Evolutionary conservation across 495 filamentous ascomycete species (phyloP).

Genomic region (Glonium stellatum): DNA sequence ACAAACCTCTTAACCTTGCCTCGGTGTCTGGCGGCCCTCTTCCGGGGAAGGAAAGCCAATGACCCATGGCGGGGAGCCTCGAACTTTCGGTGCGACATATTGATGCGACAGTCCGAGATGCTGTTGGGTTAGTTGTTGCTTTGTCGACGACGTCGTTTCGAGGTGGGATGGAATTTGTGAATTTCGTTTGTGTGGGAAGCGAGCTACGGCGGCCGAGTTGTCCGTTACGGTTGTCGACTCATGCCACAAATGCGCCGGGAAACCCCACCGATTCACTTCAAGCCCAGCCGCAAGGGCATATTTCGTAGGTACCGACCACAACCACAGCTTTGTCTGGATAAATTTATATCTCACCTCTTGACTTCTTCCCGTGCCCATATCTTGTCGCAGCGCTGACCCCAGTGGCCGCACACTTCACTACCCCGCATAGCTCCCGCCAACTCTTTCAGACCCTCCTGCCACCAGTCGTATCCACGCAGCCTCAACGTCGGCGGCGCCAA

Average conservation of each 20-base stretch:
- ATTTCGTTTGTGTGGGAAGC: slow-evolving; percentile 2
- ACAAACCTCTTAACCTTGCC: slow-evolving; percentile 92
- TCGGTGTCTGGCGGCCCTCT: slow-evolving; percentile 91
- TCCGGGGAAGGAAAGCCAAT: slow-evolving; percentile 92
- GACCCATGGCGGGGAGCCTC: slow-evolving; percentile 97
- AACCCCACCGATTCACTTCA: slow-evolving; percentile 1
- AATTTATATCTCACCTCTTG: neutral
- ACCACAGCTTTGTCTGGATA: slow-evolving; percentile 3
- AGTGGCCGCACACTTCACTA: neutral
- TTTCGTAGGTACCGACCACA: slow-evolving; percentile 1
- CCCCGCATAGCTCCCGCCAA: neutral
- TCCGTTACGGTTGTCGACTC: neutral
- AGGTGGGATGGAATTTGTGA: slow-evolving; percentile 1
- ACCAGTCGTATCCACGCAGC: slow-evolving; percentile 15
- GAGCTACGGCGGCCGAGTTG: neutral
- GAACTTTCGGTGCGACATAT: slow-evolving; percentile 38
- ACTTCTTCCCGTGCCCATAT: neutral
- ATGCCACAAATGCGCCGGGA: neutral
- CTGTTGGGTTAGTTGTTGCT: slow-evolving; percentile 15
- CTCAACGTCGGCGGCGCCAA: slow-evolving; percentile 27
- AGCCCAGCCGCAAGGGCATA: slow-evolving; percentile 1
- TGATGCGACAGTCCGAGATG: slow-evolving; percentile 14
- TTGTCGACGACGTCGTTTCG: slow-evolving; percentile 3
- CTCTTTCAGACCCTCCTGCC: slow-evolving; percentile 7
- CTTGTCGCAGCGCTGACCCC: neutral